Evolutionary conservation across 2,329 filamentous ascomycete genomes (phyloP), one percentile per base, ranked within the genome.

Genomic region (Sporothrix mexicana): DNA sequence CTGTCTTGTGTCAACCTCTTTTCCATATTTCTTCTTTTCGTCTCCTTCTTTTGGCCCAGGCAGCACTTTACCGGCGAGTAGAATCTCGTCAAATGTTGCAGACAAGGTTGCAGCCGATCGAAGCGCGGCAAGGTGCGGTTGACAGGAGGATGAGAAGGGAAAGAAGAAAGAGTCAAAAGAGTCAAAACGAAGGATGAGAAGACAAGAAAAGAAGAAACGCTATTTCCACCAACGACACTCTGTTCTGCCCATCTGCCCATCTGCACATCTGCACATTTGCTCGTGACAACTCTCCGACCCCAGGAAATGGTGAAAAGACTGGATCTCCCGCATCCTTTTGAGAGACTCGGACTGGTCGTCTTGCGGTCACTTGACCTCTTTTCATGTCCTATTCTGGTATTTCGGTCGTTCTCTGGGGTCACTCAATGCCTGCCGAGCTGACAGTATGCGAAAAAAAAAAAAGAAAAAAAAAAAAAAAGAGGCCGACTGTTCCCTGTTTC

Each of bases 321-420:
- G 57, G 13, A 36, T 36, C 30, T 36, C 30, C 30, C 30, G 30
- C 30, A 36, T 36, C 30, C 30, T 36, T 5, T 36, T 36, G 4
- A 36, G 30, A 36, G 30, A 36, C 57, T 45, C 61, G n/a, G 30
- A 49, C 5, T 41, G 62, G n/a, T 30, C 20, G 20, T 23, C n/a
- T 15, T 49, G 7, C 62, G 17, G 64, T 68, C 64, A 68, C 64
- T 68, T 51, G 64, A 53, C 23, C 64, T 51, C 64, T 36, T 67
- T 49, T 30, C 23, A 49, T 43, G 47, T 20, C 62, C 20, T 45
- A 12, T 49, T 66, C 47, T 2, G 62, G 41, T 30, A 17, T 43
- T 17, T 62, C 59, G 17, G 41, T 20, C 41, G 8, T 8, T 45
- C 51, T 12, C 23, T 53, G n/a, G 59, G 30, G 17, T 36, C 30